Base-by-base conservation (phyloP, 139 green algal species). In the Volvox reticuliferus region DNA sequence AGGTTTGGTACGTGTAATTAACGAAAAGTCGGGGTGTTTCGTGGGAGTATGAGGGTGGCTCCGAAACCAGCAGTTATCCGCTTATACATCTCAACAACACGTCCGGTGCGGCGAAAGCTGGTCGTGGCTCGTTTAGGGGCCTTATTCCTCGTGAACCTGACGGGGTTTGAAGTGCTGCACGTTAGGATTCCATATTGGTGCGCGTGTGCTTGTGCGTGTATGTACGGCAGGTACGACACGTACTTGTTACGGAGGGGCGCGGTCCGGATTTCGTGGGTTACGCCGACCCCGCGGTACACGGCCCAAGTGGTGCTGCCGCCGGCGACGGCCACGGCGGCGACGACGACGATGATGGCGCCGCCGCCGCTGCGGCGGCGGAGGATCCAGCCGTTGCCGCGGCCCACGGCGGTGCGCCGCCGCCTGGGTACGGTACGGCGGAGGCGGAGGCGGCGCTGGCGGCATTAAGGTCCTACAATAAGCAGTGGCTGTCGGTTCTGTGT, bases 401-500 rank as follows among this genome's bases (percentile, higher is more conserved):
- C 21, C 79, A 88, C 33, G 91, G 94, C 44, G 80, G 77, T 68
- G 89, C 69, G 36, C n/a, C 89, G 37, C 93, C 92, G 17, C 32
- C 68, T n/a, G 30, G 36, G 17, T 94, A 93, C 76, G 82, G 44
- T n/a, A 76, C 37, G 30, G 80, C 82, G 28, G 63, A 82, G 55
- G 95, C 94, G 19, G 63, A 79, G 44, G 87, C 71, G 76, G 95
- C 96, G 82, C 76, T 96, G 21, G 80, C 79, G 9, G 95, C 93
- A 28, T 71, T 99, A 76, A 78, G 93, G 16, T 83, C 50, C 0
- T 95, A 96, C 28, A 89, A 95, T 21, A 93, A 93, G 44, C 97
- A 98, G 87, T 99, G 98, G 96, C 83, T 99, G 83, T 93, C 93
- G 5, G 89, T 91, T 55, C 61, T 91, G 87, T 78, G 61, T 18